These are phyloP conservation scores for Populus simonii DNA, from an alignment of 345 rosid species.

Conservation along the genomic window DNA sequence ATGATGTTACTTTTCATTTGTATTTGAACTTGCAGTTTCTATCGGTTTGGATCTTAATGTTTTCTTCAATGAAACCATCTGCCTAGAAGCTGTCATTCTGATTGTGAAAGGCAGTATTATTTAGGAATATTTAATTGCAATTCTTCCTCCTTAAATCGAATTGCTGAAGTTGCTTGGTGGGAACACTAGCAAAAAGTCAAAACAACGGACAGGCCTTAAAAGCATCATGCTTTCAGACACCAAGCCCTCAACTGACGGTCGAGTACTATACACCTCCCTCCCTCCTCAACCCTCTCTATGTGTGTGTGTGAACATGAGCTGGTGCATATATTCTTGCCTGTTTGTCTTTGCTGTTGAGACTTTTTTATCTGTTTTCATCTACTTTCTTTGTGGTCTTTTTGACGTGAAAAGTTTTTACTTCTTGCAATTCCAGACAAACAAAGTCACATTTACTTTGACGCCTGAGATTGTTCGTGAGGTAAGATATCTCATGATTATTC, in stretches of 20 bases:
- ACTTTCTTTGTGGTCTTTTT: background rate
- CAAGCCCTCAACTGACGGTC: conserved; percentile 79
- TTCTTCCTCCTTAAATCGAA: conserved; percentile 17
- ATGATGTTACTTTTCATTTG: background rate
- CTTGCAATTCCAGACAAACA: conserved; percentile 69
- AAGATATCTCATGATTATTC: conserved; percentile 8
- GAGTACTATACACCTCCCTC: conserved; percentile 40
- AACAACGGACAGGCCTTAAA: conserved; percentile 79
- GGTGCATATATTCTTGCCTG: background rate
- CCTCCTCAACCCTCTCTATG: background rate
- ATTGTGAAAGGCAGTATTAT: background rate
- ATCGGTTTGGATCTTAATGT: conserved; percentile 1
- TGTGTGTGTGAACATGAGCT: background rate
- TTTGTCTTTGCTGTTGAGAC: background rate
- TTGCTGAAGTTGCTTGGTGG: conserved; percentile 71
- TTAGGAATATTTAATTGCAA: conserved; percentile 4
- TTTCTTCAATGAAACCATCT: background rate
- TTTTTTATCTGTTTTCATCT: background rate
- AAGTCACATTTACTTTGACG: conserved; percentile 78
- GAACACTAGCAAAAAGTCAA: conserved; percentile 59
- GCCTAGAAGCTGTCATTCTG: background rate
- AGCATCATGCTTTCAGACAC: conserved; percentile 80
- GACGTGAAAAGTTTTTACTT: background rate
- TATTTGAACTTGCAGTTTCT: background rate
- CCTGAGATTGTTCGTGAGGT: conserved; percentile 91